A percentile compares a stretch with the other conserved stretches of the same genome.
Conservation (phyloP, 345 rosid genomes). For the Microcos paniculata region DNA sequence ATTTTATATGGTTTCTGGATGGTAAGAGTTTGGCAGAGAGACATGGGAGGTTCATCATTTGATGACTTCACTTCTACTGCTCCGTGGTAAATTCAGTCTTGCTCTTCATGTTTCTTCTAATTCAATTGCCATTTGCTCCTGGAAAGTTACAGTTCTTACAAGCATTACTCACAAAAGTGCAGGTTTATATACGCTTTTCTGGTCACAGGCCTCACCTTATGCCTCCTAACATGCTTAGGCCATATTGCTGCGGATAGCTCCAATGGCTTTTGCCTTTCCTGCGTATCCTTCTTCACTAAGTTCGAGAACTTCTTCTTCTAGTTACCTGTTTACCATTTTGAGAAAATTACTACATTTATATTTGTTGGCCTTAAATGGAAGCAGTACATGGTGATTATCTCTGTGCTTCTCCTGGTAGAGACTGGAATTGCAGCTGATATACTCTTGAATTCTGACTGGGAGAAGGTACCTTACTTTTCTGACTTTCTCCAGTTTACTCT, state of each 20-base stretch:
- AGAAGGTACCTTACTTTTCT: conserved; percentile 30
- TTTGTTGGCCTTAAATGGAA: conserved; percentile 24
- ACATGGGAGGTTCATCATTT: conserved; percentile 30
- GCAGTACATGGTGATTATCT: conserved; percentile 40
- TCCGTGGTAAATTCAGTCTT: not conserved
- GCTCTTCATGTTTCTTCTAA: not conserved
- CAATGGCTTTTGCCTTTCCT: conserved; percentile 47
- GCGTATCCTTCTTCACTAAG: conserved; percentile 45
- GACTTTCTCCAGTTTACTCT: not conserved
- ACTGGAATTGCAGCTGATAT: conserved; percentile 40
- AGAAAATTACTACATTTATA: no score
- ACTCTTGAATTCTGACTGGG: conserved; percentile 55
- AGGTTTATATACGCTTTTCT: conserved; percentile 55
- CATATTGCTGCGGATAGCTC: conserved; percentile 48
- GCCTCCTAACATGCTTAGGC: conserved; percentile 52
- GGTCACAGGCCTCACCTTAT: conserved; percentile 36
- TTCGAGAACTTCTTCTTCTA: not conserved
- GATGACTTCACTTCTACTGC: conserved; percentile 27
- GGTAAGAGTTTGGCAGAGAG: conserved; percentile 53
- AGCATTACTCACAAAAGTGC: conserved; percentile 18
- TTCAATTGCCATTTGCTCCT: not conserved
- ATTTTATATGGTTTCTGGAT: conserved; percentile 54
- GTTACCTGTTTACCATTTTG: not conserved
- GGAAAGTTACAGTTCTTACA: not conserved
- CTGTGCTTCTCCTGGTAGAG: conserved; percentile 41